phyloP scores from a whole-genome alignment of 2,329 filamentous ascomycete genomes.

The Penicillium sp. region DNA sequence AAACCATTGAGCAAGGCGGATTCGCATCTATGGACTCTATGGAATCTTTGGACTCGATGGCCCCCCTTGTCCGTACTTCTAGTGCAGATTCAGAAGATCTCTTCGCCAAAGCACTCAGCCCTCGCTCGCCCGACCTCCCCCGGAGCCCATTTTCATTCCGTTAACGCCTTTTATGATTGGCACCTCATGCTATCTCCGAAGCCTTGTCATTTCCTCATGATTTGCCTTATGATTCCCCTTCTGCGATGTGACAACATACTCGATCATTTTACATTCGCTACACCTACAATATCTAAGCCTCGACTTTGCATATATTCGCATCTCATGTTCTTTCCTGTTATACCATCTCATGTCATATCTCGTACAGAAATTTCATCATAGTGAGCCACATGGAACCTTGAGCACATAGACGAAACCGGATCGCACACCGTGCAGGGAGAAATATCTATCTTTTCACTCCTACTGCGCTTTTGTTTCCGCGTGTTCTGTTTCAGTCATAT shows the following conservation, averaged over 20 bases:
- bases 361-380: slow-evolving; percentile 15
- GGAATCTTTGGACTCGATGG: slow-evolving; percentile 26
- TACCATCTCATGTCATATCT: slow-evolving; percentile 11
- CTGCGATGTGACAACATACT: slow-evolving; percentile 18
- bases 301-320: neutral
- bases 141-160: slow-evolving; percentile 74
- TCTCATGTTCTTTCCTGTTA: neutral
- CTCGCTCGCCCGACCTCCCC: slow-evolving; percentile 80
- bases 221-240: slow-evolving; percentile 29
- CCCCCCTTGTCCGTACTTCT: slow-evolving; percentile 32
- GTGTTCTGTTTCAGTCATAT: neutral
- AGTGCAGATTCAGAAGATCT: slow-evolving; percentile 67
- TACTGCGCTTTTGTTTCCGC: neutral
- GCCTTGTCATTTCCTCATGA: slow-evolving; percentile 4
- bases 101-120: slow-evolving; percentile 84
- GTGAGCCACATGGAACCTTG: slow-evolving; percentile 3
- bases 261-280: slow-evolving; percentile 4
- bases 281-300: neutral
- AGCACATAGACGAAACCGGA: slow-evolving; percentile 20
- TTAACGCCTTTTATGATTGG: slow-evolving; percentile 1
- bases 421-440: neutral
- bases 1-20: slow-evolving; percentile 17
- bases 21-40: slow-evolving; percentile 28
- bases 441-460: neutral
- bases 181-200: neutral